Evolutionary conservation across 495 filamentous ascomycete species (phyloP).

Genomic region (Extremus antarcticus): DNA sequence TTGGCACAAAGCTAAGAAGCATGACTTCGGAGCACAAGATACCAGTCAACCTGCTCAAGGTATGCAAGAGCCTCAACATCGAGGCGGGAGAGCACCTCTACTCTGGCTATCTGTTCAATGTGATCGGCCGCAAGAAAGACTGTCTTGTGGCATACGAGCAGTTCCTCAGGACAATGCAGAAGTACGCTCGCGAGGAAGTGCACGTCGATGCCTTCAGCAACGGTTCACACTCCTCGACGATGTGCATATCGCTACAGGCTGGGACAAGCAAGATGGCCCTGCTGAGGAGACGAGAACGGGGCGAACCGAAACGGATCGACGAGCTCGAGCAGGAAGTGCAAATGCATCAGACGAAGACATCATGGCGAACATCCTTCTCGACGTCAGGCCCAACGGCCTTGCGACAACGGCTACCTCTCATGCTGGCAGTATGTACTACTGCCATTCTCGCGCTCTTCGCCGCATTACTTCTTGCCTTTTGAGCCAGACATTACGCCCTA

Average conservation of each 20-base stretch:
- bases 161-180: conserved; percentile 9
- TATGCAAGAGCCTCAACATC: conserved; percentile 1
- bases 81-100: conserved; percentile 16
- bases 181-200: conserved; percentile 12
- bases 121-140: conserved; percentile 16
- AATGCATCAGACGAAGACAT: background rate
- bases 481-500: no score
- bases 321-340: conserved; percentile 9
- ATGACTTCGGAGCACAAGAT: conserved; percentile 1
- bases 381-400: no score
- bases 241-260: conserved; percentile 18
- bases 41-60: background rate
- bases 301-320: conserved; percentile 7
- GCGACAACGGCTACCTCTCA: background rate
- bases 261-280: conserved; percentile 9
- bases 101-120: conserved; percentile 19
- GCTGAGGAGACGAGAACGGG: conserved; percentile 8
- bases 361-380: background rate
- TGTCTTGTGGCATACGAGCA: conserved; percentile 10
- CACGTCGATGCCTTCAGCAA: conserved; percentile 19
- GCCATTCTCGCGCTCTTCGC: background rate
- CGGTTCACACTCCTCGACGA: conserved; percentile 17
- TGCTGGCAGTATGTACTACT: background rate
- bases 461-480: no score
- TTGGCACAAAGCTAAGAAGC: background rate